Conservation (phyloP, 345 rosid species). For the Rhodomyrtus tomentosa region DNA sequence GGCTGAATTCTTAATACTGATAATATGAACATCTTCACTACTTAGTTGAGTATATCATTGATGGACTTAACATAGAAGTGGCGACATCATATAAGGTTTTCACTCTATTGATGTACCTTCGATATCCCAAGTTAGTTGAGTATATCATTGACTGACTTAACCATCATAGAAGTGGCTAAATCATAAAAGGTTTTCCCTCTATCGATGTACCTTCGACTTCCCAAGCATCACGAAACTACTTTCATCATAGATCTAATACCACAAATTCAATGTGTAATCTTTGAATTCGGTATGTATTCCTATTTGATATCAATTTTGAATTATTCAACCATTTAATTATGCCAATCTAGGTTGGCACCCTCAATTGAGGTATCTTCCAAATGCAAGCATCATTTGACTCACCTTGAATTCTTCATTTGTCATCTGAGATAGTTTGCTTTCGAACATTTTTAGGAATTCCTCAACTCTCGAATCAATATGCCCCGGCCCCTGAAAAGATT, state of each 20-base stretch:
- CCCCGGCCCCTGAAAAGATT: constrained; percentile 48
- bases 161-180: background rate
- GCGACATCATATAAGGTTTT: background rate
- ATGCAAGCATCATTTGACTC: constrained; percentile 1
- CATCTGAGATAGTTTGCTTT: constrained; percentile 59
- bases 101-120: background rate
- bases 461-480: constrained; percentile 74
- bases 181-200: background rate
- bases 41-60: background rate
- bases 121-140: background rate
- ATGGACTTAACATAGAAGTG: background rate
- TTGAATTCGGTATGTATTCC: background rate
- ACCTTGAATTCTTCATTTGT: constrained; percentile 78
- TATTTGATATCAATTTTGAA: background rate
- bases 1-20: background rate
- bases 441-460: constrained; percentile 57
- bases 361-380: background rate
- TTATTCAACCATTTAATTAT: background rate
- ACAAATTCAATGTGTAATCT: background rate
- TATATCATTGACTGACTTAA: background rate
- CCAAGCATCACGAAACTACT: background rate
- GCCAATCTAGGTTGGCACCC: background rate
- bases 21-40: background rate
- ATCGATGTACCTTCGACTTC: background rate
- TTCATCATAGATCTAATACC: background rate